Percentiles rank a stretch among this genome's conserved stretches.
Conservation (phyloP, 129 eudicot genomes). For the Scalesia atractyloides region DNA sequence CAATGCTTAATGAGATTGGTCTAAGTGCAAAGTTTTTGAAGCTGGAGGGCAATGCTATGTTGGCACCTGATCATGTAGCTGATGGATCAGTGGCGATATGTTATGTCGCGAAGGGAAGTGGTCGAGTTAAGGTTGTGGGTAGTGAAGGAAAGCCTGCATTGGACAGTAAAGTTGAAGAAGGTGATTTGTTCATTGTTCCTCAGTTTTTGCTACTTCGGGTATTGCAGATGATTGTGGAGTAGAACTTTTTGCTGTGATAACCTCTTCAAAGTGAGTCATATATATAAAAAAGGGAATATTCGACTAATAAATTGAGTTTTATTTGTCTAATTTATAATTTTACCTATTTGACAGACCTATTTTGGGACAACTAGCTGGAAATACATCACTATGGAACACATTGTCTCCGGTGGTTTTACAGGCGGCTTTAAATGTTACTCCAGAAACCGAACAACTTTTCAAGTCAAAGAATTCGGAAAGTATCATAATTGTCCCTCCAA, state of each 20-base stretch:
- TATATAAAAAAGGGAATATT: neutral
- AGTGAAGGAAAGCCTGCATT: slow-evolving; percentile 35
- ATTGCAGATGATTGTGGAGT: slow-evolving; percentile 50
- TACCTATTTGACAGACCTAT: slow-evolving; percentile 25
- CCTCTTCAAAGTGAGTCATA: slow-evolving; percentile 51
- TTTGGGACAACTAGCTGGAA: slow-evolving; percentile 36
- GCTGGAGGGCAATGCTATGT: slow-evolving; percentile 38
- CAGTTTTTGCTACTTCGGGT: slow-evolving; percentile 37
- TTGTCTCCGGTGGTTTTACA: slow-evolving; percentile 41
- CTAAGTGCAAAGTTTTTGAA: slow-evolving; percentile 42
- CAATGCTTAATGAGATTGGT: slow-evolving; percentile 44
- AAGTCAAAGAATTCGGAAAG: slow-evolving; percentile 14
- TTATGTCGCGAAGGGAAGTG: slow-evolving; percentile 53
- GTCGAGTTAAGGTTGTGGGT: slow-evolving; percentile 54
- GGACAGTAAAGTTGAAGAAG: slow-evolving; percentile 42
- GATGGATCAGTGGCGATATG: slow-evolving; percentile 37
- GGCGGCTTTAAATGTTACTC: slow-evolving; percentile 36
- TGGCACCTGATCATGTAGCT: slow-evolving; percentile 40
- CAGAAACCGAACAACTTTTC: slow-evolving; percentile 26
- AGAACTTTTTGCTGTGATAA: slow-evolving; percentile 45
- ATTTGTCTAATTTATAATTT: neutral
- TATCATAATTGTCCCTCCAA: slow-evolving; percentile 15
- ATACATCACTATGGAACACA: slow-evolving; percentile 42
- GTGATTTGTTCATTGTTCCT: slow-evolving; percentile 55
- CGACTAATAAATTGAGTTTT: neutral